A percentile compares a stretch with the other conserved stretches of the same genome.
These are phyloP conservation scores for Fusarium sp. DNA, from an alignment of 2,329 filamentous ascomycete species.

Conservation along the genomic window DNA sequence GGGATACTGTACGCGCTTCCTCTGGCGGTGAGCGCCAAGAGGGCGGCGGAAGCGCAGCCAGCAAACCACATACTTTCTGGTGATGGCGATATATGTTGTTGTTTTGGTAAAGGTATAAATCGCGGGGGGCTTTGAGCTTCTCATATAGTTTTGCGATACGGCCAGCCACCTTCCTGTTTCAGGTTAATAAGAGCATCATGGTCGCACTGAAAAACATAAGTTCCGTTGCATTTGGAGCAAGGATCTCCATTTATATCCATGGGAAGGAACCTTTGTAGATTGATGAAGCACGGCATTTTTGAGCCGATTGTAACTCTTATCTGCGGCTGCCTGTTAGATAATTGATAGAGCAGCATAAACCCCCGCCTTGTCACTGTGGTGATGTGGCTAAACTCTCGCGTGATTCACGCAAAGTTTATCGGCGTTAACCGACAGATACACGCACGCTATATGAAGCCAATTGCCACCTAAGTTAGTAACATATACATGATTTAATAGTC, in stretches of 20 bases:
- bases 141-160: not conserved
- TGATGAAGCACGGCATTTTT: not conserved
- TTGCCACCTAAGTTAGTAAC: no score
- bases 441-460: not conserved
- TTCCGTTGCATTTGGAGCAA: constrained; percentile 21
- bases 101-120: not conserved
- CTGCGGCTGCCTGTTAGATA: not conserved
- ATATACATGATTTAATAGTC: not conserved
- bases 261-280: constrained; percentile 14
- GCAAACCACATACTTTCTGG: constrained; percentile 15
- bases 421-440: not conserved
- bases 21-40: constrained; percentile 4
- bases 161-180: constrained; percentile 16
- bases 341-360: not conserved
- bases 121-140: not conserved
- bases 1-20: not conserved
- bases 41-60: constrained; percentile 1
- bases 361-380: not conserved
- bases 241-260: constrained; percentile 1
- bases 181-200: constrained; percentile 13
- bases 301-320: not conserved
- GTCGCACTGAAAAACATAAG: constrained; percentile 15
- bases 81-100: not conserved
- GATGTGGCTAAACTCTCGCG: not conserved
- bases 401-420: not conserved